Percentiles rank a stretch among this genome's conserved stretches.
These are phyloP conservation scores for Actinidia arguta DNA, from an alignment of 179 eudicot genomes.

Conservation along the genomic window DNA sequence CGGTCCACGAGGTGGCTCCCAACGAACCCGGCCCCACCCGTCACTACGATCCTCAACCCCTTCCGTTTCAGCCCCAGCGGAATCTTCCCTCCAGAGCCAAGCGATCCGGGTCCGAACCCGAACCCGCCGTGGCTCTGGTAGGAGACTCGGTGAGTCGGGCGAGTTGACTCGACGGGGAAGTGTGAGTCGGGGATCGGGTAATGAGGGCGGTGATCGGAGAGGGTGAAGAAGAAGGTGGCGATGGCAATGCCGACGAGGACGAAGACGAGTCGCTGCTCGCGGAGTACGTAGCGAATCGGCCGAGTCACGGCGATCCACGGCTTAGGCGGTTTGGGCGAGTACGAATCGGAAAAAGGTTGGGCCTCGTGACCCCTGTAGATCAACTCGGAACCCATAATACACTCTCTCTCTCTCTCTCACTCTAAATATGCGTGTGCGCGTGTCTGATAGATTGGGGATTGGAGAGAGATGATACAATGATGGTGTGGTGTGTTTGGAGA, in stretches of 20 bases:
- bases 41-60: conserved; percentile 83
- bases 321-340: conserved; percentile 65
- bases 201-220: conserved; percentile 25
- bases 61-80: conserved; percentile 82
- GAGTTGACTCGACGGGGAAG: conserved; percentile 45
- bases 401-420: neutral
- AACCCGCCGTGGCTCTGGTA: conserved; percentile 33
- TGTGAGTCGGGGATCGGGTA: conserved; percentile 30
- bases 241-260: conserved; percentile 65
- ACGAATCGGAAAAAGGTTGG: conserved; percentile 36
- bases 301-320: conserved; percentile 53
- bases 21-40: conserved; percentile 97
- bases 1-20: conserved; percentile 95
- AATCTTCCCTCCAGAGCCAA: conserved; percentile 65
- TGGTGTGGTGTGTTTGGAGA: neutral
- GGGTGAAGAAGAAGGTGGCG: conserved; percentile 59
- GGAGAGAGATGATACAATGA: too few relatives aligned
- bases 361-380: conserved; percentile 63
- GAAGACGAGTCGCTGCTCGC: conserved; percentile 66
- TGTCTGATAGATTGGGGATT: neutral
- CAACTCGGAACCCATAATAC: conserved; percentile 59
- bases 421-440: too few relatives aligned
- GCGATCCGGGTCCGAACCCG: too few relatives aligned
- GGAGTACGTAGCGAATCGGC: conserved; percentile 60
- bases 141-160: conserved; percentile 33